phyloP scores from a whole-genome alignment of 2,329 filamentous ascomycete species.

The Bipolaris cookei region DNA sequence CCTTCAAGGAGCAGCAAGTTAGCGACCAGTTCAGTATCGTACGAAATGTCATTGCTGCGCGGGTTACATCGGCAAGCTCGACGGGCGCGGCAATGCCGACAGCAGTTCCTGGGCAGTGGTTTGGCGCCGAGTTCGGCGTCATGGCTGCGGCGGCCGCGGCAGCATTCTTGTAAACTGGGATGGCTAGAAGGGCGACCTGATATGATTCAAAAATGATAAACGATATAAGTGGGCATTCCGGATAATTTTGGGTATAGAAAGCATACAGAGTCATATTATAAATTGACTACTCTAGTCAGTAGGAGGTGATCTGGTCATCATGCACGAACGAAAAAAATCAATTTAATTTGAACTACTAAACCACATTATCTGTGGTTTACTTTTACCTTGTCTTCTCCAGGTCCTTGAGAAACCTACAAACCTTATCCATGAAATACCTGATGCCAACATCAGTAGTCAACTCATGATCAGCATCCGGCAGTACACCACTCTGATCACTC shows the following conservation, averaged over 20 bases:
- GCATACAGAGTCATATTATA: background rate
- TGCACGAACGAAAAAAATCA: background rate
- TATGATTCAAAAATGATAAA: background rate
- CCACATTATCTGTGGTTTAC: background rate
- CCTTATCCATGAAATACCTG: background rate
- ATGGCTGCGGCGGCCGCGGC: constrained; percentile 40
- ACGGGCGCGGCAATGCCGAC: constrained; percentile 30
- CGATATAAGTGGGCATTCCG: background rate
- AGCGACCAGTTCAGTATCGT: constrained; percentile 40
- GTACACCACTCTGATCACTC: background rate
- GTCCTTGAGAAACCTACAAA: background rate
- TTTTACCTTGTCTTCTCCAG: background rate
- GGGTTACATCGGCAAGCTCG: constrained; percentile 23
- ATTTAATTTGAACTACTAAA: background rate
- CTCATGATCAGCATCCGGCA: background rate
- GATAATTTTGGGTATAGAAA: background rate
- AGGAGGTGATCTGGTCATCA: background rate
- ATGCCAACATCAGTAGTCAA: background rate
- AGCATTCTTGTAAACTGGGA: constrained; percentile 30
- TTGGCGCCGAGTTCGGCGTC: constrained; percentile 33
- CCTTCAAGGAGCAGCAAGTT: constrained; percentile 43
- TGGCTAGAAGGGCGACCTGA: background rate
- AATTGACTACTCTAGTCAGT: background rate
- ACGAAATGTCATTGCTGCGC: constrained; percentile 27
- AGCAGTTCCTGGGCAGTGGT: constrained; percentile 22